Evolutionary conservation across 2,329 filamentous ascomycete genomes (phyloP), one percentile per base, ranked within the genome.

Genomic region (Cladophialophora carrionii): DNA sequence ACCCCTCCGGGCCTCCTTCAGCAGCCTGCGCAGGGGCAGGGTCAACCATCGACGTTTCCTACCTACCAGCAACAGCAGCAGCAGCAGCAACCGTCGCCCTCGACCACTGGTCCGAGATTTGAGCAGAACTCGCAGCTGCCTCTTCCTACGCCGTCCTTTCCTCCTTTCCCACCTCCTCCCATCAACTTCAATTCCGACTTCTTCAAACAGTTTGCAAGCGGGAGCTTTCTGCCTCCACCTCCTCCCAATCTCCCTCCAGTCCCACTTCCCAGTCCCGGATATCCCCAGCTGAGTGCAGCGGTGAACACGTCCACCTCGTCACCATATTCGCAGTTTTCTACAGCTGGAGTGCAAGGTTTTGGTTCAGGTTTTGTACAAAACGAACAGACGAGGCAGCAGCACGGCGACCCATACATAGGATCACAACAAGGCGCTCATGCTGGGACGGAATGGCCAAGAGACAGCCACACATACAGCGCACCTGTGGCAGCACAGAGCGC

Each of bases 81-180:
- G 20, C 49, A 55, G 43, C 22, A 43, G 34, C 65, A 62, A 43
- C 67, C 59, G 24, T 57, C 62, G 9, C 63, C 63, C 20, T 29
- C 60, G 34, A 57, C 49, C 10, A 67, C 61, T 56, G 52, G 31
- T 17, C 43, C 62, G 12, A 64, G 64, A 62, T 69, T 68, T 55
- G 67, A 71, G 57, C 54, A 62, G 22, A 73, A 70, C 57, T 63
- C 69, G 24, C 71, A 73, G 59, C 57, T 62, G 26, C 61, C 57
- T 54, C 43, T 60, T 57, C 72, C 73, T 59, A 70, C 70, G 54
- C 61, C 65, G 32, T 70, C 73, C n/a, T 71, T 72, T 51, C 61
- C 63, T 29, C 71, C 73, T 22, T 71, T 72, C 61, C 64, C 73
- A 32, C 67, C 66, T 48, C 63, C 73, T 10, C 57, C 69, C 9